A percentile compares a stretch with the other conserved stretches of the same genome.
Evolutionary conservation across 1,284 basidiomycete species (phyloP).

Genomic region (Ceratobasidium sp.): DNA sequence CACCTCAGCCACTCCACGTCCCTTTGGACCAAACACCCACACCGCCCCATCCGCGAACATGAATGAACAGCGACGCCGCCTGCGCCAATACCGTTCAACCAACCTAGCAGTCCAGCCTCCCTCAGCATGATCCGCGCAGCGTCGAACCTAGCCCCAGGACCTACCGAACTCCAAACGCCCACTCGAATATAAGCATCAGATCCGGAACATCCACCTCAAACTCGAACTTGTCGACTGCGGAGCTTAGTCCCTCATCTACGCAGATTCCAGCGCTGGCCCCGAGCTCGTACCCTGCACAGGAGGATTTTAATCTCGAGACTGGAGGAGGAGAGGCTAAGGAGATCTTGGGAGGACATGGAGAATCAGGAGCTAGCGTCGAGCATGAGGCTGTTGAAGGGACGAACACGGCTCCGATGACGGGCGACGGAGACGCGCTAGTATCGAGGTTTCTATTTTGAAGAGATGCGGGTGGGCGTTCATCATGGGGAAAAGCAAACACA

Average conservation of each 20-base stretch:
- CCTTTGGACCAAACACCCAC: conserved; percentile 25
- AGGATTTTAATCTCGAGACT: conserved; percentile 10
- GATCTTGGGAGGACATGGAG: conserved; percentile 43
- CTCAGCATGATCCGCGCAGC: conserved; percentile 9
- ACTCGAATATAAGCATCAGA: conserved; percentile 7
- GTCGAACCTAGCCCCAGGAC: conserved; percentile 6
- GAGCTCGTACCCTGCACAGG: conserved; percentile 74
- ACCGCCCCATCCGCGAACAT: not conserved
- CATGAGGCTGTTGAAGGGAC: too few species aligned
- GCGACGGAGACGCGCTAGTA: conserved; percentile 52
- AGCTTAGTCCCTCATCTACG: conserved; percentile 83
- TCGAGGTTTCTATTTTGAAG: conserved; percentile 52
- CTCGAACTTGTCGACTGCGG: conserved; percentile 60
- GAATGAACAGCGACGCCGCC: conserved; percentile 63
- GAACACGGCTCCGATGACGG: conserved; percentile 47
- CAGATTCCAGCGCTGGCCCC: conserved; percentile 81
- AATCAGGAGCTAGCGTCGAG: too few species aligned
- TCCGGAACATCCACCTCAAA: conserved; percentile 22
- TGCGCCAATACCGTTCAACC: conserved; percentile 64
- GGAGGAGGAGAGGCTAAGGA: conserved; percentile 77
- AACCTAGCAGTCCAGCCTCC: conserved; percentile 32
- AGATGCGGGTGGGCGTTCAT: conserved; percentile 47
- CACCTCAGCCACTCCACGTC: conserved; percentile 27
- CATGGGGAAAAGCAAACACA: too few species aligned
- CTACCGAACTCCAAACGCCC: not conserved